Conservation (phyloP, 108 stramenopile species). For the Cyclotella baltica region DNA sequence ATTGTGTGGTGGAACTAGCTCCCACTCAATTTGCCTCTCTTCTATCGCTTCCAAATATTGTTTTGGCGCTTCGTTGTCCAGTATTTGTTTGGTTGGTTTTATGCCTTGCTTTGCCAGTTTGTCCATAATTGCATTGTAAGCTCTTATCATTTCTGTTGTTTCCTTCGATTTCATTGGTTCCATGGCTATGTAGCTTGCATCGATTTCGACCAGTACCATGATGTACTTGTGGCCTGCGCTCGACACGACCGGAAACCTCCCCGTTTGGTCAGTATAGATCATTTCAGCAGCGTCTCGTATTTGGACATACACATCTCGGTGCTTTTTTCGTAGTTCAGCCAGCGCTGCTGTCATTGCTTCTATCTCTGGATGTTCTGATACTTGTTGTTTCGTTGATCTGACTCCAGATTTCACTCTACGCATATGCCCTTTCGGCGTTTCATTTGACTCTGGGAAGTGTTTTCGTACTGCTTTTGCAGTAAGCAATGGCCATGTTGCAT, state of each 20-base stretch:
- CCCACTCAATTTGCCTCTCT: background rate
- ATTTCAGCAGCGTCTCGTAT: slow-evolving; percentile 8
- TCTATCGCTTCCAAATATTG: background rate
- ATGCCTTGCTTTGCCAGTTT: background rate
- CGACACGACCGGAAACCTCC: slow-evolving; percentile 5
- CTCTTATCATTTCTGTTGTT: slow-evolving; percentile 17
- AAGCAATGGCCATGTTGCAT: slow-evolving; percentile 10
- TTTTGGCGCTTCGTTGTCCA: slow-evolving; percentile 36
- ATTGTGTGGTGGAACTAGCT: too few species aligned
- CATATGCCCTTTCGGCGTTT: slow-evolving; percentile 6
- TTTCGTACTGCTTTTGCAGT: background rate
- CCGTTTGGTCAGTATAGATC: slow-evolving; percentile 28
- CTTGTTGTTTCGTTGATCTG: background rate
- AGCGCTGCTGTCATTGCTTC: too few species aligned
- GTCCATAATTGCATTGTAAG: background rate
- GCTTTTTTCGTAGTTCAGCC: background rate
- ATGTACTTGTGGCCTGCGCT: too few species aligned
- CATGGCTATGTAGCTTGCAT: too few species aligned
- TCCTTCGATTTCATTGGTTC: too few species aligned
- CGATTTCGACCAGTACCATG: too few species aligned
- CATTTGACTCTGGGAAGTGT: slow-evolving; percentile 7
- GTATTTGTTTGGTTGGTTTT: slow-evolving; percentile 16
- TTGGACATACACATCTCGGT: too few species aligned
- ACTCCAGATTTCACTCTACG: background rate
- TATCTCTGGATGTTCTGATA: background rate